phyloP scores from a whole-genome alignment of 371 early-diverging fungal species.

The Mucor plumbeus region DNA sequence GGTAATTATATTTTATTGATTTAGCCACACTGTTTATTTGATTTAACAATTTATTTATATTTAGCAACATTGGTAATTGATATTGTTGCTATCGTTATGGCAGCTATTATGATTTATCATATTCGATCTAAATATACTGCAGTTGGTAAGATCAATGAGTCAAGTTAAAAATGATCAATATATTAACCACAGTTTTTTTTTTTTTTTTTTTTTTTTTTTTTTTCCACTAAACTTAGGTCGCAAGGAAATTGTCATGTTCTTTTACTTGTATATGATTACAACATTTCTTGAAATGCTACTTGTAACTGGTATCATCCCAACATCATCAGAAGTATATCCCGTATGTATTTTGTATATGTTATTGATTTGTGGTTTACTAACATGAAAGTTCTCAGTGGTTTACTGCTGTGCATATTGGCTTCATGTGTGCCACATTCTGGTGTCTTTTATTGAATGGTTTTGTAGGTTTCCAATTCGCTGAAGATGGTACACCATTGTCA shows the following conservation, averaged over 20 bases:
- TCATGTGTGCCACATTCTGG: conserved; percentile 88
- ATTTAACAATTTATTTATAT: not conserved
- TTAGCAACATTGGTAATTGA: conserved; percentile 86
- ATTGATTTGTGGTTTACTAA: not conserved
- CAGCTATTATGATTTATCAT: conserved; percentile 96
- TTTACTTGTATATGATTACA: conserved; percentile 90
- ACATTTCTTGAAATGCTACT: conserved; percentile 87
- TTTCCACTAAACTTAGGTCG: conserved; percentile 71
- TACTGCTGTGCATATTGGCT: conserved; percentile 82
- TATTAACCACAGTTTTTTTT: too few relatives aligned
- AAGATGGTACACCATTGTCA: conserved; percentile 92
- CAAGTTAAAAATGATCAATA: not conserved
- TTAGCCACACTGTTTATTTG: conserved; percentile 1
- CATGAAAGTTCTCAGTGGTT: conserved; percentile 68
- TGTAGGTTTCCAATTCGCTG: conserved; percentile 95
- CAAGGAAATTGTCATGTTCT: conserved; percentile 97
- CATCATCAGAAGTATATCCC: conserved; percentile 77
- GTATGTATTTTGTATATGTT: conserved; percentile 57
- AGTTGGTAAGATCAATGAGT: conserved; percentile 70
- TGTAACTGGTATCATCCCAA: conserved; percentile 90
- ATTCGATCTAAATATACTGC: conserved; percentile 97
- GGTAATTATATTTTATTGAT: conserved; percentile 54
- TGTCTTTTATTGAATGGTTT: conserved; percentile 93
- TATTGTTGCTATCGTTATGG: conserved; percentile 93
- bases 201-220: too few relatives aligned